Base-by-base conservation (phyloP, 2,329 filamentous ascomycete species). In the Pestalotiopsis sp. region DNA sequence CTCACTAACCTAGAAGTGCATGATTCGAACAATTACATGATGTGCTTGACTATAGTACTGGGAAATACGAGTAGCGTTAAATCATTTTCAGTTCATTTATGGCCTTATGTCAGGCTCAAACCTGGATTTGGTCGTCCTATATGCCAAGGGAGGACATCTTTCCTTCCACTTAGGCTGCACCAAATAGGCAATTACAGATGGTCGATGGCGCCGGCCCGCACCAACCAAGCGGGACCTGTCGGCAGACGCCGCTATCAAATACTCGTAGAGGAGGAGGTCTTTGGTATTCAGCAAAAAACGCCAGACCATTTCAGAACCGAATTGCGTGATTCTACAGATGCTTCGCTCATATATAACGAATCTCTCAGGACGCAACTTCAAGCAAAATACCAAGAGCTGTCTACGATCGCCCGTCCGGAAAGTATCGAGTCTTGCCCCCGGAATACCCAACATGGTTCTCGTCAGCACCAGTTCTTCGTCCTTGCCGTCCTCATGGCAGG, bases 401-500 rank as follows among this genome's bases (percentile, higher is more conserved):
- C 10, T 13, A 10, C 24, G 38, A 17, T 39, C 58, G 5, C 22
- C 22, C 22, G 3, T 35, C 22, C 6, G 44, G 44, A 52, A 9
- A 52, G 7, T 9, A n/a, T n/a, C 20, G 2, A 9, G 6, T 20
- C 44, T n/a, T n/a, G 17, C n/a, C 6, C 44, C 14, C 4, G 9
- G n/a, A 2, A 52, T n/a, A n/a, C 17, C 20, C 60, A 63, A 3
- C 60, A 66, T 66, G 64, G 52, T 35, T 40, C 55, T 58, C 13
- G 35, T 39, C 30, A 55, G 44, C 52, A 66, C 64, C n/a, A 10
- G 26, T 22, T 10, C 35, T 4, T 58, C 64, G 7, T 66, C 64
- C 35, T 55, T 66, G 55, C 64, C 64, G 6, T 35, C 64, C 13
- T 40, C 55, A 4, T 66, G 64, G 64, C 64, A 66, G 38, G 64